Percentiles rank a stretch among this genome's conserved stretches.
phyloP scores from a whole-genome alignment of 768 basidiomycete genomes.

The Suillus clintonianus region DNA sequence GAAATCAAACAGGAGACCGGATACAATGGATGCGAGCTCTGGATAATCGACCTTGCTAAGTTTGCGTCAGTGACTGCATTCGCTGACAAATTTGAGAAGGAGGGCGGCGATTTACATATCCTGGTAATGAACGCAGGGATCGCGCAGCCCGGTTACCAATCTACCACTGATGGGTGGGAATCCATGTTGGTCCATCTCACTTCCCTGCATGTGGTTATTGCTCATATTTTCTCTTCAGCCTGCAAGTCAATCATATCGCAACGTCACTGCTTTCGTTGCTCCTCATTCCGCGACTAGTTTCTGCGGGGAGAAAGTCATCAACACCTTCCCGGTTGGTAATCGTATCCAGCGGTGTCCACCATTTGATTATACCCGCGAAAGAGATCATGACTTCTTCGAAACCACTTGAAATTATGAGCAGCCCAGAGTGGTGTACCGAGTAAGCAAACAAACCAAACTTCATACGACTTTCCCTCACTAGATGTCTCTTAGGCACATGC shows the following conservation, averaged over 20 bases:
- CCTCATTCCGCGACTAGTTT: slow-evolving; percentile 31
- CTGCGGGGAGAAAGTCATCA: slow-evolving; percentile 24
- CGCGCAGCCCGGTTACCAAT: slow-evolving; percentile 6
- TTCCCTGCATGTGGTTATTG: neutral
- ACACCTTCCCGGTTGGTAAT: slow-evolving; percentile 30
- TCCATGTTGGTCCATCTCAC: slow-evolving; percentile 29
- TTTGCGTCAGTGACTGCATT: slow-evolving; percentile 45
- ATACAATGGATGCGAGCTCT: slow-evolving; percentile 43
- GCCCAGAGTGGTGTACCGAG: slow-evolving; percentile 20
- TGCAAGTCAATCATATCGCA: slow-evolving; percentile 38
- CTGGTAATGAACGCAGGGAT: slow-evolving; percentile 48
- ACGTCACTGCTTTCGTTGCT: slow-evolving; percentile 33
- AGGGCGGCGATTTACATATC: slow-evolving; percentile 37
- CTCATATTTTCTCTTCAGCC: slow-evolving; percentile 12
- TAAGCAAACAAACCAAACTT: slow-evolving; percentile 9
- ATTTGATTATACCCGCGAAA: slow-evolving; percentile 15
- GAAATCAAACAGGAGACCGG: no score
- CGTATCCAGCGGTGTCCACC: slow-evolving; percentile 32
- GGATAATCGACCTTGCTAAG: slow-evolving; percentile 41
- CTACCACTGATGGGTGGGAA: slow-evolving; percentile 50
- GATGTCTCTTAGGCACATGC: slow-evolving; percentile 15
- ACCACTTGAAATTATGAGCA: slow-evolving; percentile 26
- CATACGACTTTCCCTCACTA: neutral
- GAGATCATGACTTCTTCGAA: slow-evolving; percentile 19
- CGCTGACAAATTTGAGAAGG: slow-evolving; percentile 26